Evolutionary conservation across 179 eudicot species (phyloP).

Genomic region (Silene coronaria): DNA sequence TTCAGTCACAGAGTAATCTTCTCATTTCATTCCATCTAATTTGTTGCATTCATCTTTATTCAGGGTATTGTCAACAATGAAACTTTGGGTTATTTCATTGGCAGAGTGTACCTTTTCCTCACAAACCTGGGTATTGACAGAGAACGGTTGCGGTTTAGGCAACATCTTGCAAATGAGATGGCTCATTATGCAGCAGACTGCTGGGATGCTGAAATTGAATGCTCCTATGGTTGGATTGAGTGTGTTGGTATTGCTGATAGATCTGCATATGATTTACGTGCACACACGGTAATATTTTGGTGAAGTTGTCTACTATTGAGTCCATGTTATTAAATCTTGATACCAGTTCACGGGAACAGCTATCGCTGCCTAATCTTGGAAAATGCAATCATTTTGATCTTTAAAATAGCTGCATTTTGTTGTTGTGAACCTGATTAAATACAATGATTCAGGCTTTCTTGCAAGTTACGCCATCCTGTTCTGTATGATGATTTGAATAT

Average conservation of each 20-base stretch:
- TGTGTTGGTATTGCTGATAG: conserved; percentile 99
- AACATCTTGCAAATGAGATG: conserved; percentile 99
- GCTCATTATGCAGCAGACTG: conserved; percentile 99
- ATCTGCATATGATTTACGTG: conserved; percentile 86
- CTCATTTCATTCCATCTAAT: not conserved
- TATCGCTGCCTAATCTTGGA: too few species aligned
- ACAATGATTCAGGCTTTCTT: not conserved
- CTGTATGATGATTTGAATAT: not conserved
- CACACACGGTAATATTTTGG: conserved; percentile 59
- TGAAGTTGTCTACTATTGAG: not conserved
- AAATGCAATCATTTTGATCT: too few species aligned
- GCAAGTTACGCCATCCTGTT: not conserved
- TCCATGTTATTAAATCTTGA: too few species aligned
- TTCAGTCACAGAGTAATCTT: not conserved
- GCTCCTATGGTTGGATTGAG: conserved; percentile 93
- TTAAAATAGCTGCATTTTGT: too few species aligned
- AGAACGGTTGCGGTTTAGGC: conserved; percentile 77
- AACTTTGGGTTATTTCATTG: conserved; percentile 87
- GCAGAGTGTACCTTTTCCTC: conserved; percentile 80
- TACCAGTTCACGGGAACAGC: too few species aligned
- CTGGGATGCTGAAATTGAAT: conserved; percentile 98
- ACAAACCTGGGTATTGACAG: conserved; percentile 81
- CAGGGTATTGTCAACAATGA: conserved; percentile 88
- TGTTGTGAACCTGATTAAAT: too few species aligned
- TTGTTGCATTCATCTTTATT: conserved; percentile 1